These are phyloP conservation scores for Coelastrella sp. DNA, from an alignment of 139 green algal genomes.

Conservation along the genomic window DNA sequence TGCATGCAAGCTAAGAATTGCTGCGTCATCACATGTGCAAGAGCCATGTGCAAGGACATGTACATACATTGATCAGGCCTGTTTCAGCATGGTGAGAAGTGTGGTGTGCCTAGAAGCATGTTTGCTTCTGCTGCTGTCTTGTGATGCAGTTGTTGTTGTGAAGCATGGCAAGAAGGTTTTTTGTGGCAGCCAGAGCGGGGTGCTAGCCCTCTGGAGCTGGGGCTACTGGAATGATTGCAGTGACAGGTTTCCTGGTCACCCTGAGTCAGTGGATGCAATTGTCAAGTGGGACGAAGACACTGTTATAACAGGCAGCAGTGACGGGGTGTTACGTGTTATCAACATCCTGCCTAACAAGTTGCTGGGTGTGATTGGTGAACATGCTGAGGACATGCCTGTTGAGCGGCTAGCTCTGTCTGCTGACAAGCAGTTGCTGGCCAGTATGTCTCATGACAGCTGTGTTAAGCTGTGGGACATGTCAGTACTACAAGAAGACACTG, in stretches of 20 bases:
- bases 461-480: conserved; percentile 87
- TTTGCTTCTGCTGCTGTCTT: background rate
- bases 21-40: too few species aligned
- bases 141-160: conserved; percentile 61
- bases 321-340: conserved; percentile 89
- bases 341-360: conserved; percentile 87
- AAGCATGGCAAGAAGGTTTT: conserved; percentile 84
- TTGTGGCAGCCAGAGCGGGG: conserved; percentile 74
- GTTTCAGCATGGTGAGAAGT: too few species aligned
- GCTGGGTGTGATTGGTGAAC: conserved; percentile 90
- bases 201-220: conserved; percentile 90
- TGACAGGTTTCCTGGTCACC: conserved; percentile 78
- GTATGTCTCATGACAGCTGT: conserved; percentile 79
- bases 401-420: conserved; percentile 71
- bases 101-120: too few species aligned
- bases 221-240: conserved; percentile 92
- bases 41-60: too few species aligned
- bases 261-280: conserved; percentile 86
- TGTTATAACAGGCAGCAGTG: conserved; percentile 86
- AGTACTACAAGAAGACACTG: conserved; percentile 66
- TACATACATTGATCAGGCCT: too few species aligned
- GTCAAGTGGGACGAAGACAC: conserved; percentile 88
- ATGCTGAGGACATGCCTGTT: conserved; percentile 77
- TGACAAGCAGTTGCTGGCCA: conserved; percentile 72
- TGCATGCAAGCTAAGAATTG: too few species aligned